phyloP scores from a whole-genome alignment of 192 early-diverging fungal species.

The Umbelopsis ramanniana region DNA sequence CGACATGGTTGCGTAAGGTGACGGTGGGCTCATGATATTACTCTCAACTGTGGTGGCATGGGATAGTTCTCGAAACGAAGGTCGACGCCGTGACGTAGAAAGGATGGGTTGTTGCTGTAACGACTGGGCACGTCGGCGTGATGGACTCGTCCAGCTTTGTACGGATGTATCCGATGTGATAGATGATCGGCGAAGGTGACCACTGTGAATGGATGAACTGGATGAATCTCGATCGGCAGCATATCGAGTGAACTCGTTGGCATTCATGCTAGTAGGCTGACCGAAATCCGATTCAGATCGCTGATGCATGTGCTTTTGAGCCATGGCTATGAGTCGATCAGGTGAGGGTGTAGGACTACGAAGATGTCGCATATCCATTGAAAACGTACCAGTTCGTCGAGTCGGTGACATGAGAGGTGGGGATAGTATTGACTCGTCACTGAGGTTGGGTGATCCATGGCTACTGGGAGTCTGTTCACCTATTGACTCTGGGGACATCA shows the following conservation, averaged over 20 bases:
- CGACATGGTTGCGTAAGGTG: slow-evolving; percentile 10
- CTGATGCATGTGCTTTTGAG: slow-evolving; percentile 40
- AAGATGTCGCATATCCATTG: slow-evolving; percentile 10
- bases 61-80: slow-evolving; percentile 42
- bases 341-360: slow-evolving; percentile 39
- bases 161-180: slow-evolving; percentile 35
- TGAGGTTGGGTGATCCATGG: slow-evolving; percentile 4
- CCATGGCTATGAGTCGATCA: slow-evolving; percentile 40
- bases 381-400: neutral
- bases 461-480: slow-evolving; percentile 6
- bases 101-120: slow-evolving; percentile 30
- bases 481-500: slow-evolving; percentile 33
- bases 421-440: slow-evolving; percentile 3
- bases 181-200: slow-evolving; percentile 36
- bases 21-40: slow-evolving; percentile 15
- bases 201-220: slow-evolving; percentile 40
- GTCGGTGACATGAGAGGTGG: slow-evolving; percentile 25
- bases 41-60: slow-evolving; percentile 11
- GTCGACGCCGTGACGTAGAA: slow-evolving; percentile 22
- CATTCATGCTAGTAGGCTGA: slow-evolving; percentile 24
- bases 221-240: slow-evolving; percentile 40
- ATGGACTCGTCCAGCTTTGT: slow-evolving; percentile 24
- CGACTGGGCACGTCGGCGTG: slow-evolving; percentile 31
- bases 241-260: slow-evolving; percentile 35
- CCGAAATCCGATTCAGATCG: slow-evolving; percentile 21